Evolutionary conservation across 345 rosid genomes (phyloP).

Genomic region (Syzygium aqueum): DNA sequence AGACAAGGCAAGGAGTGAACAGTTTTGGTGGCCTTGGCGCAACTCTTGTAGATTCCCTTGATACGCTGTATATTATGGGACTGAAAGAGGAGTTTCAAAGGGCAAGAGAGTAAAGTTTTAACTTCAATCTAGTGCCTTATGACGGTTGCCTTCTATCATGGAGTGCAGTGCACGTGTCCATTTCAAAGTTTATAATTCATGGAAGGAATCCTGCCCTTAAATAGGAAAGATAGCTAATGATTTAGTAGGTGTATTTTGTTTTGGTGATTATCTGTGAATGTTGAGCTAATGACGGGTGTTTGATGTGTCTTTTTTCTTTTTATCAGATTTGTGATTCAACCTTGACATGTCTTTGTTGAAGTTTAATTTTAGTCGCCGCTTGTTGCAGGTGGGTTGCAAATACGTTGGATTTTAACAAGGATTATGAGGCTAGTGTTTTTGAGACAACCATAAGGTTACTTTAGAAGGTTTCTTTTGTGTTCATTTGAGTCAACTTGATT

Average conservation of each 20-base stretch:
- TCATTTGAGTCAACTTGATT: slow-evolving; percentile 6
- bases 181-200: not conserved
- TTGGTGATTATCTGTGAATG: not conserved
- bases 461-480: slow-evolving; percentile 62
- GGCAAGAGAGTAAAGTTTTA: slow-evolving; percentile 84
- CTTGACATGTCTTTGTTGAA: not conserved
- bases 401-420: slow-evolving; percentile 86
- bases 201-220: not conserved
- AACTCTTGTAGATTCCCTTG: slow-evolving; percentile 77
- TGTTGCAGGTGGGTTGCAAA: slow-evolving; percentile 85
- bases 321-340: not conserved
- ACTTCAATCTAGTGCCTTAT: not conserved
- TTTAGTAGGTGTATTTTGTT: not conserved
- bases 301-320: not conserved
- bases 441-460: slow-evolving; percentile 99
- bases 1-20: slow-evolving; percentile 69
- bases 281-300: not conserved
- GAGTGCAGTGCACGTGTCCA: not conserved
- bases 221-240: not conserved
- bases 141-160: not conserved
- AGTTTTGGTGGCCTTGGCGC: slow-evolving; percentile 99
- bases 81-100: slow-evolving; percentile 71
- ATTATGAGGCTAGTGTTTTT: slow-evolving; percentile 91
- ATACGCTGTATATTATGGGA: slow-evolving; percentile 91
- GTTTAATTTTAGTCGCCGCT: not conserved